These are phyloP conservation scores for Rosa multiflora DNA, from an alignment of 306 rosid species.

Conservation along the genomic window DNA sequence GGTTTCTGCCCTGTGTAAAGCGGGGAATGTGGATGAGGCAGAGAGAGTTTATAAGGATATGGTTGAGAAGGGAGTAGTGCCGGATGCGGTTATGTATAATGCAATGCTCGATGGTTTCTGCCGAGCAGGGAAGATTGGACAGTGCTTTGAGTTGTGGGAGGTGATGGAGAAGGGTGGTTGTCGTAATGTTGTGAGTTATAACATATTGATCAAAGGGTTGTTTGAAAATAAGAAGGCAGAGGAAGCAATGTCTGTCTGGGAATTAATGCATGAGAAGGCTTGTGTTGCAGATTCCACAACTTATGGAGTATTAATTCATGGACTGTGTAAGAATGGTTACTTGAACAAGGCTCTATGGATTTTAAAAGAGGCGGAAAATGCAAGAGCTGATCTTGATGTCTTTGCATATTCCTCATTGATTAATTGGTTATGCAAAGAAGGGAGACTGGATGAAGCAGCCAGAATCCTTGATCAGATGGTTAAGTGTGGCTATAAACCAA, in stretches of 20 bases:
- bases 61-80: conserved; percentile 51
- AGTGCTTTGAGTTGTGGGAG: conserved; percentile 52
- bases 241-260: conserved; percentile 57
- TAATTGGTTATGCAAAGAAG: conserved; percentile 61
- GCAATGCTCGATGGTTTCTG: conserved; percentile 68
- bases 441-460: conserved; percentile 65
- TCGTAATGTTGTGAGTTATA: conserved; percentile 60
- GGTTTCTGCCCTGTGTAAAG: conserved; percentile 66
- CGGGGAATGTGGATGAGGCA: conserved; percentile 58
- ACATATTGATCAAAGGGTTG: conserved; percentile 69
- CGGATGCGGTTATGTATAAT: conserved; percentile 65
- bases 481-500: conserved; percentile 47
- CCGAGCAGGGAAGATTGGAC: conserved; percentile 47
- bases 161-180: conserved; percentile 60
- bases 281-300: conserved; percentile 50
- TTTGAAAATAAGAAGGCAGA: conserved; percentile 46
- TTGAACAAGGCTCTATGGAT: conserved; percentile 62
- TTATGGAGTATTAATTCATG: conserved; percentile 67
- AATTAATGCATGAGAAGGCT: conserved; percentile 43
- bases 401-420: conserved; percentile 73
- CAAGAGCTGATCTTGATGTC: conserved; percentile 48
- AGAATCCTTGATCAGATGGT: conserved; percentile 50
- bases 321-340: conserved; percentile 73
- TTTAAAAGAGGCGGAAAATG: conserved; percentile 53
- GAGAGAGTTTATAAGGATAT: conserved; percentile 62